These are phyloP conservation scores for Colletotrichum endophyticum DNA, from an alignment of 2,329 filamentous ascomycete genomes.

Conservation along the genomic window DNA sequence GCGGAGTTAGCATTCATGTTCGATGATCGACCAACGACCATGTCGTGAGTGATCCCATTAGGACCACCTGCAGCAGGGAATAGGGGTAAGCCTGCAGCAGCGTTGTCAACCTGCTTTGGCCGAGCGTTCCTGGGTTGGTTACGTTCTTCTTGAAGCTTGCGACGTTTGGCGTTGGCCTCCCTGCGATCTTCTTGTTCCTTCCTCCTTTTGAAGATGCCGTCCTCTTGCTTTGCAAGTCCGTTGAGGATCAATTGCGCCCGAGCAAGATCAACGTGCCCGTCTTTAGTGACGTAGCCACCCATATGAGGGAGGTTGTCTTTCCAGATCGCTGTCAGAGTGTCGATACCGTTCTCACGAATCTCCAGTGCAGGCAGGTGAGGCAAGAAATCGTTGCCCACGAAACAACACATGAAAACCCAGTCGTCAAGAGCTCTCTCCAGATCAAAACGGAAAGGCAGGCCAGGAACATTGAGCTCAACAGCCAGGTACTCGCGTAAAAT, in stretches of 20 bases:
- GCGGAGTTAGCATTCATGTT: conserved; percentile 69
- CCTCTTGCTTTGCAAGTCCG: conserved; percentile 90
- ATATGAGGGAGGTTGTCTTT: conserved; percentile 88
- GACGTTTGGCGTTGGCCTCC: conserved; percentile 78
- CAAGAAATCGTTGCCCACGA: conserved; percentile 97
- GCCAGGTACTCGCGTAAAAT: conserved; percentile 92
- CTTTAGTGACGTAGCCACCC: conserved; percentile 95
- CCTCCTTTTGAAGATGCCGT: conserved; percentile 87
- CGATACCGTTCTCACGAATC: conserved; percentile 96
- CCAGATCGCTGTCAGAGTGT: conserved; percentile 97
- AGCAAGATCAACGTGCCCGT: conserved; percentile 87
- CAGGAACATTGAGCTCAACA: conserved; percentile 83
- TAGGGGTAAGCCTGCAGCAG: conserved; percentile 17
- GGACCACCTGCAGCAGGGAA: conserved; percentile 48
- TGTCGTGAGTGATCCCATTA: conserved; percentile 75
- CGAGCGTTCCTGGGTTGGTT: conserved; percentile 24
- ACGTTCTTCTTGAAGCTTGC: conserved; percentile 71
- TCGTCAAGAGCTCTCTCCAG: conserved; percentile 94
- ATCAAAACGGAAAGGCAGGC: conserved; percentile 87
- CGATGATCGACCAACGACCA: conserved; percentile 64
- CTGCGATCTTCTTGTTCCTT: conserved; percentile 85
- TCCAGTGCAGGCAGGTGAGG: conserved; percentile 97
- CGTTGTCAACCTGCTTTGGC: conserved; percentile 25
- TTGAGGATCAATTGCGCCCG: conserved; percentile 87
- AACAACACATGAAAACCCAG: conserved; percentile 99